Base-by-base conservation (phyloP, 805 yeast species). In the Metschnikowia koreensis region DNA sequence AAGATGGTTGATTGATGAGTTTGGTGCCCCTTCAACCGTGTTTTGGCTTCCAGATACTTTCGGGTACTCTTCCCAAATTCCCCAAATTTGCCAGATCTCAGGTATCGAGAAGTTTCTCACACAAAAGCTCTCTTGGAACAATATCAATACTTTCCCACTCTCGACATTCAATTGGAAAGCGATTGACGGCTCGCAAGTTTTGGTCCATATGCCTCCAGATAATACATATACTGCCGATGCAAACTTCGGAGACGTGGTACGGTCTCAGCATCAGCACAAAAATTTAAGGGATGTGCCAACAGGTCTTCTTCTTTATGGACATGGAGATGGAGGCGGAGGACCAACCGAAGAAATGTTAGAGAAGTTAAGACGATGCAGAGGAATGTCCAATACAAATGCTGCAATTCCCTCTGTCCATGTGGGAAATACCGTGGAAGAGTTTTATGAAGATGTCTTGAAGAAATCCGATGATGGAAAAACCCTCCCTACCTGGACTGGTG, bases 321-420 rank as follows among this genome's bases (percentile, higher is more conserved):
- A 87, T 61, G 99, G 99, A 62, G 99, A 93, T 66, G 99, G 99
- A 61, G 99, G 99, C 55, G 99, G 99, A 57, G 99, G 99, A 7
- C 98, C 99, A 43, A 85, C 89, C 4, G 87, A 88, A 38, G 96
- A 89, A 63, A 92, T 91, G 96, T 63, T 93, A 56, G 98, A 94
- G 65, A 92, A 90, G 66, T 77, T 93, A 63, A 83, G 98, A 65
- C 83, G 98, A 60, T 86, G 93, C 66, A 81, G 98, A 63, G 97
- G 97, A 13, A 68, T 92, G 53, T 80, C 91, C 17, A 87, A 93
- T 63, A 85, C 86, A 6, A 86, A 86, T 12, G 96, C 93, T 3
- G 76, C 80, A 44, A 78, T 94, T 52, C 98, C 98, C 2, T 80
- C 87, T 1, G 89, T 92, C 17, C 84, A 89, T 49, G 71, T 87